These are phyloP conservation scores for Hemisphaericaspora nanyangensis DNA, from an alignment of 805 yeast species.

Conservation along the genomic window DNA sequence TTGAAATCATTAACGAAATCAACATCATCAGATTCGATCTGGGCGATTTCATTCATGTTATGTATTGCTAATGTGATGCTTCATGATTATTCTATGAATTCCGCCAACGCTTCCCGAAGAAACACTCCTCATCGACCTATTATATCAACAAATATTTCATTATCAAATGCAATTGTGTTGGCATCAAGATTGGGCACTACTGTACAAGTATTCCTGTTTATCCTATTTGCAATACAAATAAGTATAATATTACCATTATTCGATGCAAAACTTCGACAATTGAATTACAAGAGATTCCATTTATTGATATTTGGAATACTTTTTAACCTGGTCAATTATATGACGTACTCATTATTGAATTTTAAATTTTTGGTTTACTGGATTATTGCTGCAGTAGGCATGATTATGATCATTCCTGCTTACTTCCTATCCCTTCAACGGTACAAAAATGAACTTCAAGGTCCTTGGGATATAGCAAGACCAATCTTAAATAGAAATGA, in stretches of 20 bases:
- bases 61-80: conserved; percentile 63
- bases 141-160: conserved; percentile 74
- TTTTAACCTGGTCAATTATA: conserved; percentile 12
- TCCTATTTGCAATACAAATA: conserved; percentile 65
- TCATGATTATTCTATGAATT: conserved; percentile 62
- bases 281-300: conserved; percentile 22
- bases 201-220: conserved; percentile 76
- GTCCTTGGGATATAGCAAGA: conserved; percentile 90
- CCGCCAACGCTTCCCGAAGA: conserved; percentile 15
- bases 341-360: conserved; percentile 25
- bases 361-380: conserved; percentile 41
- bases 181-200: conserved; percentile 83
- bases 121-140: conserved; percentile 41
- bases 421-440: conserved; percentile 69
- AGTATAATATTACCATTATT: conserved; percentile 73
- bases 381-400: conserved; percentile 44
- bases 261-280: conserved; percentile 53
- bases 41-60: conserved; percentile 86
- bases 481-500: conserved; percentile 44
- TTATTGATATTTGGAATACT: conserved; percentile 21
- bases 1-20: conserved; percentile 82
- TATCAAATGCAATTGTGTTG: conserved; percentile 82
- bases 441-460: conserved; percentile 81
- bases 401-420: conserved; percentile 59
- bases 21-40: conserved; percentile 89